phyloP scores from a whole-genome alignment of 2,329 filamentous ascomycete species.

The Furcasterigmium furcatum region DNA sequence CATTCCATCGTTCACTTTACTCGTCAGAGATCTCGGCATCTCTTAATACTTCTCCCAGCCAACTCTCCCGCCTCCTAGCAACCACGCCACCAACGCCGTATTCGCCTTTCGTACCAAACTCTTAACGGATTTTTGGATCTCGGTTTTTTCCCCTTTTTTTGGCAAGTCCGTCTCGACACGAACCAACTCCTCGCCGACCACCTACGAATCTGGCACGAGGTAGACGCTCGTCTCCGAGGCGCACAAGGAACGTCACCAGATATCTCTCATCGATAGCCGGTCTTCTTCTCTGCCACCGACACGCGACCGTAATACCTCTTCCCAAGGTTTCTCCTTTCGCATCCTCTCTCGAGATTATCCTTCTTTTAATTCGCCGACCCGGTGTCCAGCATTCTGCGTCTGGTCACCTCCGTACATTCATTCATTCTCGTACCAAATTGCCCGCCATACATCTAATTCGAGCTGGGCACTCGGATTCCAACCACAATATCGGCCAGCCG shows the following conservation, averaged over 20 bases:
- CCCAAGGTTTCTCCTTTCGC: constrained; percentile 1
- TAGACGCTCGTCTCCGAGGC: no score
- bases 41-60: background rate
- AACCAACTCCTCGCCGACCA: background rate
- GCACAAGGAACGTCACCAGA: no score
- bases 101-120: constrained; percentile 1
- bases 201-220: background rate
- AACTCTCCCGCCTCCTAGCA: background rate
- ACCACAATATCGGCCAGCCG: constrained; percentile 2
- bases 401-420: constrained; percentile 6
- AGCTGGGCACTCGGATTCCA: constrained; percentile 7
- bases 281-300: background rate
- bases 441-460: background rate
- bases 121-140: constrained; percentile 18
- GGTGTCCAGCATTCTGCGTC: background rate
- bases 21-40: background rate
- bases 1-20: background rate
- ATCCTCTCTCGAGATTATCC: constrained; percentile 6
- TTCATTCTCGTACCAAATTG: background rate
- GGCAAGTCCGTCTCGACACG: constrained; percentile 28
- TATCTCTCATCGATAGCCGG: background rate
- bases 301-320: constrained; percentile 14
- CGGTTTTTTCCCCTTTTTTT: constrained; percentile 19
- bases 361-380: constrained; percentile 6
- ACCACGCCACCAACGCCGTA: background rate